A percentile compares a stretch with the other conserved stretches of the same genome.
Conservation (phyloP, 108 stramenopile genomes). For the Fragilaria crotonensis region DNA sequence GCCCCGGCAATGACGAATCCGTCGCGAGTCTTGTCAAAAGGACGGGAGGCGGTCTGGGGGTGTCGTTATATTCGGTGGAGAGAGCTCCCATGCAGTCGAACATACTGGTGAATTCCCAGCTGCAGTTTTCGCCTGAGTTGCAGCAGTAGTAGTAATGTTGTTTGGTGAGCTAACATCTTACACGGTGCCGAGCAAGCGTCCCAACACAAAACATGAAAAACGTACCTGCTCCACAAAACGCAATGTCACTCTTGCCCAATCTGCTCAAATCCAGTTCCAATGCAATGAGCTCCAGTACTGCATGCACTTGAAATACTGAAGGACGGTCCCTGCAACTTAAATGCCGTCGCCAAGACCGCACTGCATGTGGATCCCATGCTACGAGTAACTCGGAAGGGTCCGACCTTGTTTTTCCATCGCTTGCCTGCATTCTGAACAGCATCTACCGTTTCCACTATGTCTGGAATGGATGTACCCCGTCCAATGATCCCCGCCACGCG, state of each 20-base stretch:
- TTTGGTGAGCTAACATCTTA: too few relatives aligned
- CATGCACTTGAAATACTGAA: conserved; percentile 85
- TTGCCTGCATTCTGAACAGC: conserved; percentile 70
- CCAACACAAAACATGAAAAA: too few relatives aligned
- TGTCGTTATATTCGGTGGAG: conserved; percentile 85
- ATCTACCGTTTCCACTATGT: conserved; percentile 85
- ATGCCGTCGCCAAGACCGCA: conserved; percentile 83
- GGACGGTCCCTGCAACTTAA: conserved; percentile 86
- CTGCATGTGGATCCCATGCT: conserved; percentile 89
- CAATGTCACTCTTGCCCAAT: conserved; percentile 88
- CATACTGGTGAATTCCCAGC: conserved; percentile 90
- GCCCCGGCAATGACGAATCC: conserved; percentile 99
- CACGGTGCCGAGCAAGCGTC: too few relatives aligned
- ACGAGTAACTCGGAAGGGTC: conserved; percentile 89
- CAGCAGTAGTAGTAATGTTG: too few relatives aligned
- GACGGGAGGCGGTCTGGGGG: conserved; percentile 81
- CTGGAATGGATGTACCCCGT: conserved; percentile 87
- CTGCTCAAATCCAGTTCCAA: conserved; percentile 90
- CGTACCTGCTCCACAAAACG: conserved; percentile 90
- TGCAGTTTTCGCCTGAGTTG: conserved; percentile 80
- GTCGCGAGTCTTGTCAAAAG: conserved; percentile 95
- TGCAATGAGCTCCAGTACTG: conserved; percentile 90
- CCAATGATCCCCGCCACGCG: conserved; percentile 86
- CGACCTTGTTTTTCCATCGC: conserved; percentile 93
- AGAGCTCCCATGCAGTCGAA: conserved; percentile 96